A percentile compares a stretch with the other conserved stretches of the same genome.
Conservation (phyloP, 176 grass and related monocot species). For the Raddia distichophylla region DNA sequence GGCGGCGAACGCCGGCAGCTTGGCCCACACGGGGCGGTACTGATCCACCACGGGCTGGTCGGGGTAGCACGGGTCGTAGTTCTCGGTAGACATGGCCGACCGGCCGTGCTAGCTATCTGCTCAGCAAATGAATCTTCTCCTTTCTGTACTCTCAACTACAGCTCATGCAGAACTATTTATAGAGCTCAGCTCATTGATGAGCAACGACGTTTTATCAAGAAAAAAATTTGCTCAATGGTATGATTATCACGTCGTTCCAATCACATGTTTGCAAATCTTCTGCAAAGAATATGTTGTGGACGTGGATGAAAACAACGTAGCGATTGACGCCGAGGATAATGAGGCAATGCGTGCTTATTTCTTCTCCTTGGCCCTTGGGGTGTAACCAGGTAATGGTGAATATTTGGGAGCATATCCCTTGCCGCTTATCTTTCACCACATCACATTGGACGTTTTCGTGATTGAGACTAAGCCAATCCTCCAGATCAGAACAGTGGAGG, state of each 20-base stretch:
- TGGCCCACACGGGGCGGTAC: constrained; percentile 64
- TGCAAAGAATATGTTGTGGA: background rate
- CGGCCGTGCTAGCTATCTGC: background rate
- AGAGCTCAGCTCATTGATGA: background rate
- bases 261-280: background rate
- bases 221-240: no score
- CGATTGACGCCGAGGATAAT: background rate
- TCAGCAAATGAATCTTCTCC: background rate
- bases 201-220: no score
- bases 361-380: constrained; percentile 27
- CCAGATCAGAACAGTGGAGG: background rate
- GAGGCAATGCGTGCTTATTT: background rate
- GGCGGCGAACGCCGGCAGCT: constrained; percentile 39
- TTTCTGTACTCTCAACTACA: background rate
- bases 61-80: constrained; percentile 72
- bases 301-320: constrained; percentile 26
- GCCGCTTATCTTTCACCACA: background rate
- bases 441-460: background rate
- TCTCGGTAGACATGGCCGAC: constrained; percentile 63
- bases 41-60: constrained; percentile 65
- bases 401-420: constrained; percentile 49
- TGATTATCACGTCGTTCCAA: background rate
- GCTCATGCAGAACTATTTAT: constrained; percentile 16
- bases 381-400: constrained; percentile 20
- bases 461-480: background rate